phyloP scores from a whole-genome alignment of 495 filamentous ascomycete genomes.

The Cryomyces minteri region DNA sequence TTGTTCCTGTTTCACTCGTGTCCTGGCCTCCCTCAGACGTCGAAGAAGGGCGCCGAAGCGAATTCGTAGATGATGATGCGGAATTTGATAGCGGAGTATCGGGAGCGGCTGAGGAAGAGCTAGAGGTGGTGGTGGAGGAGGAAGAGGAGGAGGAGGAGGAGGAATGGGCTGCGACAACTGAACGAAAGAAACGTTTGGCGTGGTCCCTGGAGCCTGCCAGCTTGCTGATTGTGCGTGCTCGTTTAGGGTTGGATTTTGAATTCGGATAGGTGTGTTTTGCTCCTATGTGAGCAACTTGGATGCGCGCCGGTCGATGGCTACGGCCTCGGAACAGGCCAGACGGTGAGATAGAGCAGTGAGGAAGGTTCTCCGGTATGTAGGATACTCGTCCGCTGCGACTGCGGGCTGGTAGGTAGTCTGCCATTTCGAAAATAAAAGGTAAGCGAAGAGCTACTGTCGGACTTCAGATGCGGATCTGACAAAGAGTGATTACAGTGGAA shows the following conservation, averaged over 20 bases:
- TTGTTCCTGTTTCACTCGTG: background rate
- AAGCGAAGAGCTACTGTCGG: no score
- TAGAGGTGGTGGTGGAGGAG: background rate
- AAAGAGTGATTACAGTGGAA: no score
- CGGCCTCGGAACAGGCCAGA: background rate
- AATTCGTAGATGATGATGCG: no score
- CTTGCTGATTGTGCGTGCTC: slow-evolving; percentile 6
- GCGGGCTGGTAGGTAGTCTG: no score
- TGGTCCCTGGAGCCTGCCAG: slow-evolving; percentile 25
- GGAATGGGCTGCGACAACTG: slow-evolving; percentile 15
- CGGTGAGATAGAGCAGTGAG: no score
- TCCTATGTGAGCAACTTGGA: background rate
- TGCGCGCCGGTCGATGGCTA: background rate
- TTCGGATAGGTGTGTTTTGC: background rate
- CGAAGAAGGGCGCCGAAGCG: no score
- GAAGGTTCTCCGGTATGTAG: no score
- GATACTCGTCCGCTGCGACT: no score
- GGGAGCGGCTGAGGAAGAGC: background rate
- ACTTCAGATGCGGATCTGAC: no score
- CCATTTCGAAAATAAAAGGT: no score
- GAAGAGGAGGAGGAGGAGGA: background rate
- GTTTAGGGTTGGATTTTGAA: background rate
- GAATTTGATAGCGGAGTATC: background rate
- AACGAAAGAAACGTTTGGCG: slow-evolving; percentile 25
- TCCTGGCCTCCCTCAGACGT: no score